Evolutionary conservation across 148 eudicot genomes (phyloP), one percentile per base, ranked within the genome.

Genomic region (Agrostemma githago): DNA sequence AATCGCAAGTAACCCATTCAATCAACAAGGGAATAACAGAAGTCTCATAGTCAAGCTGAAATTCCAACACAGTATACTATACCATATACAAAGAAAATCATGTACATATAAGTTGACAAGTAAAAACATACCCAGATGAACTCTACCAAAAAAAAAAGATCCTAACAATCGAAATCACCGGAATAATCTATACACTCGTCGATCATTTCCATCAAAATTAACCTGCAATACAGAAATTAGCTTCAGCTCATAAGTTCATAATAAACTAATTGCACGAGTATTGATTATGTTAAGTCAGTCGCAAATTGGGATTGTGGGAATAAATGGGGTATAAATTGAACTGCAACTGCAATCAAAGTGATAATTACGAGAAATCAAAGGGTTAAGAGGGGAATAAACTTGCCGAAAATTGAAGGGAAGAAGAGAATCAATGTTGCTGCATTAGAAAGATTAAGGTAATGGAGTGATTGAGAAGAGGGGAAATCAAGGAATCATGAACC

Each of bases 1-100:
- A 16, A 76, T 67, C 60, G 37, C 19, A 70, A 70, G 6, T n/a
- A 42, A 70, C 9, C 59, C 60, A 19, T 69, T 46, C 51, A 14
- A 69, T 8, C 11, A 57, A 2, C 51, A 67, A 67, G 9, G 38
- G 37, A 58, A 17, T 37, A 54, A 12, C 62, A 16, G 7, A 7
- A 38, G 39, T 7, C 10, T 16, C 37, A 19, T 8, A 71, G 16
- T 20, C 0, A 64, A 62, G 37, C 5, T 1, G 21, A 37, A 71
- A 48, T 9, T 19, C 62, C 46, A 71, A 57, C 37, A 71, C 46
- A 37, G 3, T 37, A 48, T 5, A 15, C n/a, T 26, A 26, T 26
- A 26, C 34, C 34, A 26, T 14, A 14, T 39, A 12, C 5, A 5
- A 4, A 14, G 16, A 15, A 64, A 4, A 15, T 37, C 4, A 62